Base-by-base conservation (phyloP, 2,329 filamentous ascomycete genomes). In the Penicillium sp. region DNA sequence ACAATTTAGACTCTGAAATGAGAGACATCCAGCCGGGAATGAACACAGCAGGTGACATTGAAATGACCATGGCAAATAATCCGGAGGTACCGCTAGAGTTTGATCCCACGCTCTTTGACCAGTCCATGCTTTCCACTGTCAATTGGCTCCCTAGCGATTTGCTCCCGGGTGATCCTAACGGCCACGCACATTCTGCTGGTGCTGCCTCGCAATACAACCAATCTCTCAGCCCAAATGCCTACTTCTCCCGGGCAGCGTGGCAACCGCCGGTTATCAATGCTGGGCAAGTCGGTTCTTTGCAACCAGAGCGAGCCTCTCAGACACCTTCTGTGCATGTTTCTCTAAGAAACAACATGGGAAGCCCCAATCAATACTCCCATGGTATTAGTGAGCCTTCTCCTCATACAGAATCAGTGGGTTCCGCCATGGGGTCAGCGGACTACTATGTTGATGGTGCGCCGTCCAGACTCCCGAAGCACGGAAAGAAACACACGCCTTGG, bases 81-180 rank as follows among this genome's bases (percentile, higher is more conserved):
- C 49, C 62, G 10, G 62, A 61, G 31, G 54, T 63, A 6, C 55
- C 61, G 9, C 35, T 71, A n/a, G 60, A 58, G 1, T 62, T 70
- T 41, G 60, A 66, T 13, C 63, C 61, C 13, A 58, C 65, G 1
- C 51, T 70, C 13, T 60, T 70, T 13, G 64, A 68, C 32, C 62
- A 63, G 12, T 63, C 66, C 7, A 60, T 65, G 31, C 48, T 65
- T 39, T 68, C 70, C 9, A 65, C 68, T 1, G 68, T 74, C 21
- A 74, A 75, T 45, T 75, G 73, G 73, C 62, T 75, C 6, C 68
- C 71, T 8, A 65, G 67, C 6, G 67, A 71, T 40, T 52, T 70
- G 18, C 63, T 68, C 10, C 55, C 63, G n/a, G 59, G 60, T 34
- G 37, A 61, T 18, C 21, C 59, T 3, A 54, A 50, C 47, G 54